Evolutionary conservation across 2,329 filamentous ascomycete species (phyloP).

Genomic region (Rugonectria rugulosa): DNA sequence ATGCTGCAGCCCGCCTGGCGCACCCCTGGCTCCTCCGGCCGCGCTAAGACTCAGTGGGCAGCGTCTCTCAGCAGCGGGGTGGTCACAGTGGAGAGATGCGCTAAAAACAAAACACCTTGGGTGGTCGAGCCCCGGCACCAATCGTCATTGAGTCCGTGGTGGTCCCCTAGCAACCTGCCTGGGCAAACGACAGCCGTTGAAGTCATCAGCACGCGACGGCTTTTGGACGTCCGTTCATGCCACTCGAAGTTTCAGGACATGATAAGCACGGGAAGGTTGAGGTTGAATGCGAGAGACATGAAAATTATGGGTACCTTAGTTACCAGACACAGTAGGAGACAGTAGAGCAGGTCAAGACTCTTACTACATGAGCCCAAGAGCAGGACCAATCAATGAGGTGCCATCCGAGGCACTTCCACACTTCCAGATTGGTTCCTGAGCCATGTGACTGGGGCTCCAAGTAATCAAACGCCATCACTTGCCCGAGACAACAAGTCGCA

Average conservation of each 20-base stretch:
- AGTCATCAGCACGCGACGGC: not conserved
- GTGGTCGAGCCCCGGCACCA: not conserved
- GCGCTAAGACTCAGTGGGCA: too few relatives aligned
- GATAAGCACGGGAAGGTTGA: too few relatives aligned
- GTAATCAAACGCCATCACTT: not conserved
- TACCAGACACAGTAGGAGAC: too few relatives aligned
- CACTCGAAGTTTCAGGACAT: slow-evolving; percentile 11
- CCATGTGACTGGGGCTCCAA: slow-evolving; percentile 11
- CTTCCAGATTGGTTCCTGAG: slow-evolving; percentile 7
- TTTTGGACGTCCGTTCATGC: not conserved
- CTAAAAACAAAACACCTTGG: not conserved
- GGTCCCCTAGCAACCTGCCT: not conserved
- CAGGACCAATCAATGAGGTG: too few relatives aligned
- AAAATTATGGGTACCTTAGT: too few relatives aligned
- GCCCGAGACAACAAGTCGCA: not conserved
- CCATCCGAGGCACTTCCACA: too few relatives aligned
- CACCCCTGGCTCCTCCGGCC: too few relatives aligned
- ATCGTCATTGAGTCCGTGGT: not conserved
- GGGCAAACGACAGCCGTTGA: not conserved
- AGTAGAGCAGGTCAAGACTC: too few relatives aligned
- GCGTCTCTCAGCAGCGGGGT: not conserved
- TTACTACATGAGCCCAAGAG: too few relatives aligned
- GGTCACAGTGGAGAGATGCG: not conserved
- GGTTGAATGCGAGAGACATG: too few relatives aligned
- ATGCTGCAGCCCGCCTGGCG: too few relatives aligned